Evolutionary conservation across 306 rosid genomes (phyloP).

Genomic region (Vigna mungo): DNA sequence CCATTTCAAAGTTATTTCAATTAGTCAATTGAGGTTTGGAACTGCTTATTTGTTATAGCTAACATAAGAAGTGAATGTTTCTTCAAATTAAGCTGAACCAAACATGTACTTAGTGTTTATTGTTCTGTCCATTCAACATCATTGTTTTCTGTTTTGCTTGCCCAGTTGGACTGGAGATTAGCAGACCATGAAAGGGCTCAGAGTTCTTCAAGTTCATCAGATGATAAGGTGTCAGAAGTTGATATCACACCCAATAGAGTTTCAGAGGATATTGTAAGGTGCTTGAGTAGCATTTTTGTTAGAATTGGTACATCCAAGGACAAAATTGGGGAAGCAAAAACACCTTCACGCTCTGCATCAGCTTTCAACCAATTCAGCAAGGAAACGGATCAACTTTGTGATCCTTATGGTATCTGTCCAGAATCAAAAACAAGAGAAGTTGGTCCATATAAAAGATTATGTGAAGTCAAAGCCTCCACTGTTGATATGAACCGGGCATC

Average conservation of each 20-base stretch:
- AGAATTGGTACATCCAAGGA: slow-evolving; percentile 72
- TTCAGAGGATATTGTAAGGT: slow-evolving; percentile 82
- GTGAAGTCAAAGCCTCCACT: slow-evolving; percentile 63
- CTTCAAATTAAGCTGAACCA: background rate
- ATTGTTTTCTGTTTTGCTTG: slow-evolving; percentile 23
- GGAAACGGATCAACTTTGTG: slow-evolving; percentile 58
- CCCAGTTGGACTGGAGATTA: slow-evolving; percentile 77
- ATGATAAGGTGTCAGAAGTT: slow-evolving; percentile 55
- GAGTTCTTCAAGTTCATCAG: slow-evolving; percentile 62
- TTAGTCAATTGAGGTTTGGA: background rate
- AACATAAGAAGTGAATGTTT: background rate
- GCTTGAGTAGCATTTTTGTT: slow-evolving; percentile 72
- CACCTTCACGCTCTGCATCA: slow-evolving; percentile 34
- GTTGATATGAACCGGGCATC: slow-evolving; percentile 72
- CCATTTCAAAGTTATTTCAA: background rate
- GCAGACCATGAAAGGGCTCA: slow-evolving; percentile 69
- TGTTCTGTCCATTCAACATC: background rate
- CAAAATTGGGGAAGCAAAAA: slow-evolving; percentile 52
- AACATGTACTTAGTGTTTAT: background rate
- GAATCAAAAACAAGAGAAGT: slow-evolving; percentile 61
- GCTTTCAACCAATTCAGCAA: slow-evolving; percentile 46
- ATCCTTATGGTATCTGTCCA: slow-evolving; percentile 73
- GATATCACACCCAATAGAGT: slow-evolving; percentile 75
- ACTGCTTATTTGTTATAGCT: background rate
- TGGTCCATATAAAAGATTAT: slow-evolving; percentile 74